Base-by-base conservation (phyloP, 2,329 filamentous ascomycete genomes). In the Chaetomiaceae sp. region DNA sequence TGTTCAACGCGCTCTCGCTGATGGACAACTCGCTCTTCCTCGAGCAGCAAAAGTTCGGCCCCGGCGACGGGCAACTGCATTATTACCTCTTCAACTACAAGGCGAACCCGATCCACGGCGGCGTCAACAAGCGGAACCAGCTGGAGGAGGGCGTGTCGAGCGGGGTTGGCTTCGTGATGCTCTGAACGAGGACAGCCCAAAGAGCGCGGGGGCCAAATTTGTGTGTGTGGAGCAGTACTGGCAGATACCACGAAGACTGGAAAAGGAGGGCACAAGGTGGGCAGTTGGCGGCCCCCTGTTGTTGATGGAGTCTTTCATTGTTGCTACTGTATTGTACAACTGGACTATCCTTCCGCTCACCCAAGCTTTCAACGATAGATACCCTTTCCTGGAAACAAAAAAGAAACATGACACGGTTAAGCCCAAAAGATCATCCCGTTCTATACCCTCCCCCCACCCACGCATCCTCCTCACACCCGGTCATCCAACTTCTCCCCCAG, bases 41-140 rank as follows among this genome's bases (percentile, higher is more conserved):
- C 5, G 85, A 92, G 65, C 79, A 96, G 60, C 89, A 96, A 65
- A 95, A 95, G 69, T 99, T 96, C 63, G 93, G 92, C 39, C 85
- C 87, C 5, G 93, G 93, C 27, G 93, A 99, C 67, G 93, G 93
- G 41, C 89, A 93, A 68, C 76, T 99, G 61, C 90, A 99, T 70
- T 99, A 91, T 72, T 99, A 99, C 69, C 76, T 99, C 27, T 99
- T 95, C 78, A 99, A 99, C 72, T 99, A 96, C 75, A 83, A 89
- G 51, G 88, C 89, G 12, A 84, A 87, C 54, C 83, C 85, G n/a
- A 86, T 99, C 62, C 74, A 82, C 0, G 91, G 93, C 43, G 93
- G 93, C 19, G 83, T 97, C 38, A 84, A 96, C 67, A 78, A 79
- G 62, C 82, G 79, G 63, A 95, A 95, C 66, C 73, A 82, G 61